Conservation (phyloP, 345 rosid species). For the Heritiera fomes region DNA sequence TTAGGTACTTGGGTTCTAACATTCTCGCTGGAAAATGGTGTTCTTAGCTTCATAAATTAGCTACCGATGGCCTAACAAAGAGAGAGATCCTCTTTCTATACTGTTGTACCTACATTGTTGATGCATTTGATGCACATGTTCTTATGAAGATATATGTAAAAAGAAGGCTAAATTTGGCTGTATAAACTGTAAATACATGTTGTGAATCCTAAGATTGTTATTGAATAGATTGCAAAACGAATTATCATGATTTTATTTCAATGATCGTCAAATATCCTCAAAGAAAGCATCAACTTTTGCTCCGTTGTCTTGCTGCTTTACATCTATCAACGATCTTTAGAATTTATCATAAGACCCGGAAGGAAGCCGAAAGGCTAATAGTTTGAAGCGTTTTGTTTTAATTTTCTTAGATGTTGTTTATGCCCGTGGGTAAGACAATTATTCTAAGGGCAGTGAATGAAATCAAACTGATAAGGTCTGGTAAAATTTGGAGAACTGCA, state of each 20-base stretch:
- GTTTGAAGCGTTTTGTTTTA: background rate
- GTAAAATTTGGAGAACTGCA: slow-evolving; percentile 84
- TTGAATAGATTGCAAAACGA: background rate
- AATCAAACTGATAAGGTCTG: slow-evolving; percentile 78
- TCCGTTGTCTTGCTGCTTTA: background rate
- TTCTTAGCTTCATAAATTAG: background rate
- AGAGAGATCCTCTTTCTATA: background rate
- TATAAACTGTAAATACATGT: background rate
- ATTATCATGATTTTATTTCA: background rate
- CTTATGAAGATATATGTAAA: background rate
- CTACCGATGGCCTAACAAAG: background rate
- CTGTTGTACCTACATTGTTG: background rate
- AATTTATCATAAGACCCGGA: background rate
- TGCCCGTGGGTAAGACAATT: slow-evolving; percentile 59
- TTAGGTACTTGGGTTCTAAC: background rate
- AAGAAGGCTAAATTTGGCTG: background rate
- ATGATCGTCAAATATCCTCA: background rate
- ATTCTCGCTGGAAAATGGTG: no score
- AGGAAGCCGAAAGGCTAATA: background rate
- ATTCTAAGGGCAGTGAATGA: slow-evolving; percentile 73
- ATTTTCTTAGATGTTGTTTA: slow-evolving; percentile 3
- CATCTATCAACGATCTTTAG: background rate
- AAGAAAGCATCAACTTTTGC: slow-evolving; percentile 8
- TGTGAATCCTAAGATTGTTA: background rate
- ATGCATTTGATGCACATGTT: background rate